Evolutionary conservation across 2,329 filamentous ascomycete genomes (phyloP), one percentile per base, ranked within the genome.

Genomic region (Verticillium isaacii): DNA sequence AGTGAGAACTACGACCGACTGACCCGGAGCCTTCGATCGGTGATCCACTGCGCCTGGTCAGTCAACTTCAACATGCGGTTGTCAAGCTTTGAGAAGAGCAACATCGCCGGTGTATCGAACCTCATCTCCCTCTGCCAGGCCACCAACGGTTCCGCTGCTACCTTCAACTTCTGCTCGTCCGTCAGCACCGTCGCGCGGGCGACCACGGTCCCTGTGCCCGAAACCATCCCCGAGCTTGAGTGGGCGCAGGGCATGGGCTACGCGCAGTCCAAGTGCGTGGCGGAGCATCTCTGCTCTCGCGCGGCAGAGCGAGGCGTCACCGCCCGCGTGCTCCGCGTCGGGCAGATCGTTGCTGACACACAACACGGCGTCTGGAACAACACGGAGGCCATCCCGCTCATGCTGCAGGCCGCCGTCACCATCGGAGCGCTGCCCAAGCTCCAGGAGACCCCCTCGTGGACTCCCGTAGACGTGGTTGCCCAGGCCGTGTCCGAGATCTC

Each of bases 1-100:
- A 36, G 62, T 1, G 61, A 67, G 1, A 60, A 61, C 1, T 75
- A 75, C 32, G 34, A 65, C 12, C 64, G 68, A 12, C 66, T 81
- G 1, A 60, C 57, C 12, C 55, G 59, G 7, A 62, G 72, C 1
- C 67, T 84, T 1, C 76, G 76, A 0, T 68, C 70, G 14, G 75
- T 83, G 23, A 79, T 85, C 32, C 82, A 85, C 71, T 75, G 75
- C 63, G 81, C 82, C 0, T 85, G 82, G 82, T 73, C 80, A 1
- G 83, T 85, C 32, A 85, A 85, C 68, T 86, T 86, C 73, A 85
- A 83, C 68, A 76, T 85, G 65, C 73, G 73, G 0, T 73, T 85
- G 1, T 71, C 73, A 2, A 81, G 75, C 59, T 85, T 85, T 64
- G 82, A 83, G 57, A 67, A 72, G 7, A 72, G 81, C 63, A 76